phyloP scores from a whole-genome alignment of 1,139 yeast genomes.

The Scheffersomyces quercinus region DNA sequence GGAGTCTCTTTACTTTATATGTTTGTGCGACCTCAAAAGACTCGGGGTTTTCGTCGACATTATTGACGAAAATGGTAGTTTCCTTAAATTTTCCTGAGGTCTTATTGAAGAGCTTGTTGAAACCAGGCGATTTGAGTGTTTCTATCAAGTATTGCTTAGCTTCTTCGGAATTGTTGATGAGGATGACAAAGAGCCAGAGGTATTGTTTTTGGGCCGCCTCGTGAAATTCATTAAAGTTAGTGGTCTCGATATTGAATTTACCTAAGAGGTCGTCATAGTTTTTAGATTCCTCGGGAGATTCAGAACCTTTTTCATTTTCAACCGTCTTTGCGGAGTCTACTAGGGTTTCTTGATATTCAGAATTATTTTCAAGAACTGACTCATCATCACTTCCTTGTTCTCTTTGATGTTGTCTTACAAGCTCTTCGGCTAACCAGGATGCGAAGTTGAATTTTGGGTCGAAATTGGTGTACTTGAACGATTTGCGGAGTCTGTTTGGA shows the following conservation, averaged over 20 bases:
- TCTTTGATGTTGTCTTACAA: background rate
- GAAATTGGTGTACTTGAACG: conserved; percentile 16
- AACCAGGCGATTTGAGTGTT: conserved; percentile 27
- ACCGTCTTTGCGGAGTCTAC: background rate
- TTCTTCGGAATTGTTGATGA: conserved; percentile 38
- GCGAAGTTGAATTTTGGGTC: conserved; percentile 8
- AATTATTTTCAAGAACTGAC: background rate
- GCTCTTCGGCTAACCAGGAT: background rate
- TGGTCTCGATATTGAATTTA: conserved; percentile 18
- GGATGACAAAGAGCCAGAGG: conserved; percentile 45
- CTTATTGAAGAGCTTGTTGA: conserved; percentile 34
- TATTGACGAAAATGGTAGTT: conserved; percentile 43
- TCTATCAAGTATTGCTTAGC: conserved; percentile 26
- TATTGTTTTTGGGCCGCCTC: conserved; percentile 39
- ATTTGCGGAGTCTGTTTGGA: conserved; percentile 10
- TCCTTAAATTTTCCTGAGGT: conserved; percentile 35
- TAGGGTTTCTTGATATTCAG: background rate
- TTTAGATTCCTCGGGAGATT: background rate
- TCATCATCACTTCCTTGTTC: background rate
- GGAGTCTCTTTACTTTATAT: conserved; percentile 41
- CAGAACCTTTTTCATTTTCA: background rate
- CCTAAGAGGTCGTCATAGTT: conserved; percentile 7
- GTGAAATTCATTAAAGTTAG: conserved; percentile 47
- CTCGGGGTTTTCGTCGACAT: conserved; percentile 45
- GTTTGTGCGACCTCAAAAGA: conserved; percentile 50